Evolutionary conservation across 805 yeast genomes (phyloP), one percentile per base, ranked within the genome.

Genomic region (Wickerhamomyces kurtzmanii): DNA sequence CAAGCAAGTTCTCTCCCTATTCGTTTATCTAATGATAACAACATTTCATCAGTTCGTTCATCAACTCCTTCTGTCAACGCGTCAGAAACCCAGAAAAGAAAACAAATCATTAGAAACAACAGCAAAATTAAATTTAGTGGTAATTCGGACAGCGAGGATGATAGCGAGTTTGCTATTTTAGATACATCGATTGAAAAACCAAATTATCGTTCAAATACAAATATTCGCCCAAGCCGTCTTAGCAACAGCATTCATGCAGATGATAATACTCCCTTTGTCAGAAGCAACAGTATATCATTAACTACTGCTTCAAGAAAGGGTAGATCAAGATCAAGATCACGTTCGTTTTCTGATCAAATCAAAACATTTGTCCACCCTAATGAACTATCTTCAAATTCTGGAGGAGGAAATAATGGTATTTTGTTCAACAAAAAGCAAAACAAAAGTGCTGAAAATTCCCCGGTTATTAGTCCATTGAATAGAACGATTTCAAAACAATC

Each of bases 281-380:
- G n/a, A 10, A 28, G 39, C 17, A 17, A 34, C 11, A 36, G 48
- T 17, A 39, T 43, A 18, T 24, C 45, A 5, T 26, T 39, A 28
- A 37, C 41, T 3, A 40, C 45, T 12, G 42, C 47, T 8, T 40
- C 43, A 6, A 30, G 42, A 23, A 43, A 47, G 31, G 33, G 29
- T 24, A 44, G 49, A 15, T 38, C 24, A 32, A 8, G 39, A 36
- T 42, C 59, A 14, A 49, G 67, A 33, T 44, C 67, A 0, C 54
- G 53, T 13, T 59, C 69, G 2, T 49, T 65, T 31, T 51, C 65
- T 26, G 72, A 65, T 19, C 69, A 62, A 30, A 51, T 58, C 19
- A 59, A 49, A 40, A 46, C 53, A 12, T 45, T 54, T 22, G 53
- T 55, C 12, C 45, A 47, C 29, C 55, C 55, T 12, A 57, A 42